Evolutionary conservation across 2,329 filamentous ascomycete species (phyloP).

Genomic region (Albifimbria verrucaria): DNA sequence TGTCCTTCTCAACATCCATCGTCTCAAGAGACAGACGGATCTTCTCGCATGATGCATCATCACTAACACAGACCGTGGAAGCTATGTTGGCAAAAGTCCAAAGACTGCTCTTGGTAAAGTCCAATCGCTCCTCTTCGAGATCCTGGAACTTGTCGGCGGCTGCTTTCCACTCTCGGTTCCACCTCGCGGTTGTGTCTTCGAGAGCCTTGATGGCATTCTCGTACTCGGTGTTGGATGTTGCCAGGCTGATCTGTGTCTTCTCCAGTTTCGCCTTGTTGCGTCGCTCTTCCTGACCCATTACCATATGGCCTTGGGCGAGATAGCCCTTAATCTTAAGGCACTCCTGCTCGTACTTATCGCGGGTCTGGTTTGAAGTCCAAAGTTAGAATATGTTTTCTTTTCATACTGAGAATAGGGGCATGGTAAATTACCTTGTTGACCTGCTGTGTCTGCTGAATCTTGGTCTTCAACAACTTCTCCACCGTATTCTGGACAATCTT

Average conservation of each 20-base stretch:
- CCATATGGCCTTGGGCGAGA: slow-evolving; percentile 97
- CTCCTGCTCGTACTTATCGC: slow-evolving; percentile 95
- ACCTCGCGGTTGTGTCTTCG: slow-evolving; percentile 90
- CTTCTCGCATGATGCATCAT: slow-evolving; percentile 95
- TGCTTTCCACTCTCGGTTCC: slow-evolving; percentile 98
- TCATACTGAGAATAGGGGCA: too few relatives aligned
- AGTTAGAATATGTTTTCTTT: background rate
- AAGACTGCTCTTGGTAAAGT: slow-evolving; percentile 95
- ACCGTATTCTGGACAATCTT: slow-evolving; percentile 96
- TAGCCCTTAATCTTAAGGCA: slow-evolving; percentile 98
- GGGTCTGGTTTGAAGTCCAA: slow-evolving; percentile 52
- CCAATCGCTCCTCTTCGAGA: slow-evolving; percentile 91
- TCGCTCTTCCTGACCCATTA: slow-evolving; percentile 98
- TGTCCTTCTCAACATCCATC: slow-evolving; percentile 97
- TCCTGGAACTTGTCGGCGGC: slow-evolving; percentile 99
- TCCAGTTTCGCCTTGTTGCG: slow-evolving; percentile 99
- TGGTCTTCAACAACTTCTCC: slow-evolving; percentile 89
- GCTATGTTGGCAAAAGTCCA: slow-evolving; percentile 98
- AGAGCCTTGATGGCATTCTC: slow-evolving; percentile 88
- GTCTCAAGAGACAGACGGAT: slow-evolving; percentile 88
- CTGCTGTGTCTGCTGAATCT: slow-evolving; percentile 82
- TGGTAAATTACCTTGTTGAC: slow-evolving; percentile 83
- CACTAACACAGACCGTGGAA: slow-evolving; percentile 95
- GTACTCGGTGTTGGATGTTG: slow-evolving; percentile 87
- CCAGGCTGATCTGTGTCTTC: slow-evolving; percentile 95